These are phyloP conservation scores for Chaetomium tenue DNA, from an alignment of 495 filamentous ascomycete species.

Conservation along the genomic window DNA sequence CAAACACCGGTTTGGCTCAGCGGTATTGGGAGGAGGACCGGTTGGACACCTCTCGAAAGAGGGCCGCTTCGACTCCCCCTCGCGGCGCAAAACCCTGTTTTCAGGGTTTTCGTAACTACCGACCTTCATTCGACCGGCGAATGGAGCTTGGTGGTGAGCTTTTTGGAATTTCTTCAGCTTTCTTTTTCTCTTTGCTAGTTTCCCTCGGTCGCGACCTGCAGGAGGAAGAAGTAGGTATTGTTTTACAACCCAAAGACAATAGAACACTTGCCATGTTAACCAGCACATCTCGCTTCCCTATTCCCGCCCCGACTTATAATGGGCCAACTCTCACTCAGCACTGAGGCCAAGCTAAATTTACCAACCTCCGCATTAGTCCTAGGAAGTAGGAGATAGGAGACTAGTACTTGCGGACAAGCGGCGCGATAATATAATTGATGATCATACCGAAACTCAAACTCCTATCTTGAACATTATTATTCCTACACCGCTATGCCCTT, in stretches of 20 bases:
- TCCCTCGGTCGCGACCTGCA: constrained; percentile 24
- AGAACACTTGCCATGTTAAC: too few species aligned
- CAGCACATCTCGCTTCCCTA: too few species aligned
- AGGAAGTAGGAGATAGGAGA: too few species aligned
- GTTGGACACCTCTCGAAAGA: not conserved
- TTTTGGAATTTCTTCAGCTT: too few species aligned
- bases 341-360: too few species aligned
- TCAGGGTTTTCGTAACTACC: not conserved
- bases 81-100: not conserved
- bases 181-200: too few species aligned
- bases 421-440: constrained; percentile 88
- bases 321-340: too few species aligned
- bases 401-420: constrained; percentile 64
- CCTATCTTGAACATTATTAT: constrained; percentile 59
- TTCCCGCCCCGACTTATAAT: too few species aligned
- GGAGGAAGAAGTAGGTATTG: constrained; percentile 52
- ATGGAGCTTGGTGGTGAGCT: too few species aligned
- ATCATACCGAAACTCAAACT: constrained; percentile 74
- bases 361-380: not conserved
- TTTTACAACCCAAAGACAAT: too few species aligned
- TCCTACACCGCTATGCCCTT: too few species aligned
- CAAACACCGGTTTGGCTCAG: not conserved
- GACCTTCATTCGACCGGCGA: too few species aligned
- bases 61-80: not conserved
- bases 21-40: not conserved